Evolutionary conservation across 2,329 filamentous ascomycete genomes (phyloP), one percentile per base, ranked within the genome.

Genomic region (Diaporthe helianthi): DNA sequence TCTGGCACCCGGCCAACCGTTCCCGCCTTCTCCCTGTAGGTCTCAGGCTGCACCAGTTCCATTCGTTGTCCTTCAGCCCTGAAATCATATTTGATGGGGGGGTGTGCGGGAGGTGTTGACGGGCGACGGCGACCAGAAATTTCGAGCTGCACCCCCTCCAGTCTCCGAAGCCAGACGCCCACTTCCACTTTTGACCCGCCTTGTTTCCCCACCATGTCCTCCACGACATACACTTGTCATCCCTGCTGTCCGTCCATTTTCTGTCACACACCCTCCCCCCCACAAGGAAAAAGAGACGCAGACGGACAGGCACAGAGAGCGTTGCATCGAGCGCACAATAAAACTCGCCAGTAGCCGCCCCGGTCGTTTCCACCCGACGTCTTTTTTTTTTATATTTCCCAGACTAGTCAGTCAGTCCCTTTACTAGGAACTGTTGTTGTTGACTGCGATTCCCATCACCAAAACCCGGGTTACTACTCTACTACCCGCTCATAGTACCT

Each of bases 301-400:
- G 58, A 54, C 24, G 41, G 41, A 47, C 26, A 33, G 26, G 26
- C 41, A 47, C 55, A 61, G 55, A 33, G 58, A 47, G 58, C 58
- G 51, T 55, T 67, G 52, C 65, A 67, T 54, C 38, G 65, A 67
- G 41, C 41, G 44, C 53, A 69, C 66, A 71, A 69, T 69, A 71
- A 71, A 71, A 71, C 61, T 71, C 66, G 66, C 61, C 51, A 51
- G 51, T 49, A 61, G 60, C 67, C 47, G 61, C 69, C 58, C 66
- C 54, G 54, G 58, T 61, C 44, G 29, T 55, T 55, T 46, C 65
- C 66, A 44, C 66, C 51, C 41, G 46, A 53, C 47, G 41, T 60
- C 46, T 52, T 61, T 61, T 55, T 33, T 36, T 29, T 4, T 38
- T 36, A 24, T 36, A 33, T n/a, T 54, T 55, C 51, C 47, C 38